A percentile compares a stretch with the other conserved stretches of the same genome.
phyloP scores from a whole-genome alignment of 1,139 yeast genomes.

The Pichia sp. region DNA sequence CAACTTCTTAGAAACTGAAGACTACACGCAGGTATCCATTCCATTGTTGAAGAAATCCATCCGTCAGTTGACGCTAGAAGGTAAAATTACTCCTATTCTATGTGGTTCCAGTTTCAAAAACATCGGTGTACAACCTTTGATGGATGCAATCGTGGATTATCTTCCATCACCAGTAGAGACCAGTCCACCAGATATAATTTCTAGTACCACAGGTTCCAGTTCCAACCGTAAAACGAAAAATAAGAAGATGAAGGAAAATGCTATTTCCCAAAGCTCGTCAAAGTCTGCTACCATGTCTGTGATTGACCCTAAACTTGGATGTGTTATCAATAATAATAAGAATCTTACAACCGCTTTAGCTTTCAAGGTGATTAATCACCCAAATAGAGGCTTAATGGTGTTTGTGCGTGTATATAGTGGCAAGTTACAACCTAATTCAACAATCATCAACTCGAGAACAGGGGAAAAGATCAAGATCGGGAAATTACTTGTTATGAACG shows the following conservation, averaged over 20 bases:
- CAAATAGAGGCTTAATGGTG: constrained; percentile 76
- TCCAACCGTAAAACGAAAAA: neutral
- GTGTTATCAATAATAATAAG: constrained; percentile 51
- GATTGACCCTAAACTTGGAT: constrained; percentile 43
- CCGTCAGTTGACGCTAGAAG: constrained; percentile 54
- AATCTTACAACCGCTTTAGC: constrained; percentile 76
- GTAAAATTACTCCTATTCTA: constrained; percentile 67
- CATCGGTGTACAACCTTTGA: constrained; percentile 89
- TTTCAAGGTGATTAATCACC: constrained; percentile 85
- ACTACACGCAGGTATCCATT: constrained; percentile 61
- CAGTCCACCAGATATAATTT: constrained; percentile 49
- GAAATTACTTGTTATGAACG: constrained; percentile 79
- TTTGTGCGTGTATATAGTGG: constrained; percentile 90
- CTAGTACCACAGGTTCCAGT: neutral
- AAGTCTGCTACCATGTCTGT: constrained; percentile 31
- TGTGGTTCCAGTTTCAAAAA: constrained; percentile 93
- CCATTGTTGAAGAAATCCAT: constrained; percentile 52
- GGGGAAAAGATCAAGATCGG: constrained; percentile 64
- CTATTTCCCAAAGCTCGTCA: constrained; percentile 3
- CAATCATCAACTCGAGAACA: constrained; percentile 63
- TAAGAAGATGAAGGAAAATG: constrained; percentile 21
- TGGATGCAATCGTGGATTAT: constrained; percentile 75
- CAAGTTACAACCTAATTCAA: constrained; percentile 54
- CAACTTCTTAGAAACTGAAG: constrained; percentile 66
- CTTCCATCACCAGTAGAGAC: constrained; percentile 80